A percentile compares a stretch with the other conserved stretches of the same genome.
phyloP scores from a whole-genome alignment of 179 eudicot species.

The Nepenthes alata region DNA sequence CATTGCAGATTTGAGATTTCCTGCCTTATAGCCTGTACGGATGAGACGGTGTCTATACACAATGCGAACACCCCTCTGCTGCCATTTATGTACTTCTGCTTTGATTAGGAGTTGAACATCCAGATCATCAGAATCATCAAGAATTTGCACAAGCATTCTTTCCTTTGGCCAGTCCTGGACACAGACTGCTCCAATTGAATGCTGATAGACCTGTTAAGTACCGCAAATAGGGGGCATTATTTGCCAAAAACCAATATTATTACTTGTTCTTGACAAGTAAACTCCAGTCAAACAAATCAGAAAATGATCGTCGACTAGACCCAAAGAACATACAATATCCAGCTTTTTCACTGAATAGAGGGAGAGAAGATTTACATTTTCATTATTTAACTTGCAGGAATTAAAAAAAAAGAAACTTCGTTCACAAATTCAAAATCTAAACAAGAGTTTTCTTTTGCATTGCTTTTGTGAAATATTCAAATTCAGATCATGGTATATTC shows the following conservation, averaged over 20 bases:
- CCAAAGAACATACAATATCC: no score
- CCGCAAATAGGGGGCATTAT: not conserved
- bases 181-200: constrained; percentile 78
- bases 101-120: constrained; percentile 66
- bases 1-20: constrained; percentile 92
- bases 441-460: no score
- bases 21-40: constrained; percentile 92
- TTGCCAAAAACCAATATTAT: not conserved
- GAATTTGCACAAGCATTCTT: constrained; percentile 83
- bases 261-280: not conserved
- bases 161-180: constrained; percentile 84
- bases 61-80: constrained; percentile 71
- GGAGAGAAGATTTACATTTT: no score
- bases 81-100: constrained; percentile 83
- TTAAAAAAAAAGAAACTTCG: no score
- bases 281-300: not conserved
- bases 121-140: constrained; percentile 80
- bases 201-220: constrained; percentile 64
- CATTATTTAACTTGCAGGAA: no score
- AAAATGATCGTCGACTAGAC: no score
- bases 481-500: no score
- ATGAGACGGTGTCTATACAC: constrained; percentile 80
- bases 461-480: no score
- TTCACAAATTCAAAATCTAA: no score
- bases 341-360: no score